A percentile compares a stretch with the other conserved stretches of the same genome.
These are phyloP conservation scores for Prunus kanzakura DNA, from an alignment of 306 rosid genomes.

Conservation along the genomic window DNA sequence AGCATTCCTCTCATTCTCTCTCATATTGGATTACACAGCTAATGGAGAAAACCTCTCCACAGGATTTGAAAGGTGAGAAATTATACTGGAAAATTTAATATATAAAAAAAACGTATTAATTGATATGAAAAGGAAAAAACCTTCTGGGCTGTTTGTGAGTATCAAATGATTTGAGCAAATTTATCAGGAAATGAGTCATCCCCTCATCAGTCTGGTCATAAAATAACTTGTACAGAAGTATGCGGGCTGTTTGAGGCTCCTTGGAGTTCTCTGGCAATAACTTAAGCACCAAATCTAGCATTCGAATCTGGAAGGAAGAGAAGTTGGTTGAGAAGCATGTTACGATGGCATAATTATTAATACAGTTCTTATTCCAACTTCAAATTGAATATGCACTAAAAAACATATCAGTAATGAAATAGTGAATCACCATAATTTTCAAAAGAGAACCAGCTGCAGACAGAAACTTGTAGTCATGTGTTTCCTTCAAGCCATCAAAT, in stretches of 20 bases:
- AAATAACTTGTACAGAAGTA: slow-evolving; percentile 89
- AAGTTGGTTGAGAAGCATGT: slow-evolving; percentile 31
- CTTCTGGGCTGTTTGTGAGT: slow-evolving; percentile 83
- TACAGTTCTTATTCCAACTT: background rate
- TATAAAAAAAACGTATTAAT: background rate
- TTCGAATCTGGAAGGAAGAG: slow-evolving; percentile 64
- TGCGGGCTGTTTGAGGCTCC: slow-evolving; percentile 86
- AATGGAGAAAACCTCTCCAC: background rate
- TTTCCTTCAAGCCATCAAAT: slow-evolving; percentile 82
- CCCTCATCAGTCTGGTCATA: slow-evolving; percentile 98
- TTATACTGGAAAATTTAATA: background rate
- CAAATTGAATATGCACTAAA: background rate
- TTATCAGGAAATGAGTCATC: slow-evolving; percentile 80
- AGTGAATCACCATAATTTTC: slow-evolving; percentile 73
- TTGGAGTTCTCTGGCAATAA: slow-evolving; percentile 70
- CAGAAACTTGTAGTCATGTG: slow-evolving; percentile 68
- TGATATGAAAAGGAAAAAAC: slow-evolving; percentile 31
- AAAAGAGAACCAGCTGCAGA: slow-evolving; percentile 91
- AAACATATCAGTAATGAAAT: slow-evolving; percentile 16
- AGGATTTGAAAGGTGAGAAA: background rate
- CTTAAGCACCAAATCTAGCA: slow-evolving; percentile 82
- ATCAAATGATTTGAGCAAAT: slow-evolving; percentile 72
- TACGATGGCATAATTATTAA: background rate
- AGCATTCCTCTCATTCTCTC: background rate
- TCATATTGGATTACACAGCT: background rate